phyloP scores from a whole-genome alignment of 2,329 filamentous ascomycete species.

The Ceratocystis huliohia region DNA sequence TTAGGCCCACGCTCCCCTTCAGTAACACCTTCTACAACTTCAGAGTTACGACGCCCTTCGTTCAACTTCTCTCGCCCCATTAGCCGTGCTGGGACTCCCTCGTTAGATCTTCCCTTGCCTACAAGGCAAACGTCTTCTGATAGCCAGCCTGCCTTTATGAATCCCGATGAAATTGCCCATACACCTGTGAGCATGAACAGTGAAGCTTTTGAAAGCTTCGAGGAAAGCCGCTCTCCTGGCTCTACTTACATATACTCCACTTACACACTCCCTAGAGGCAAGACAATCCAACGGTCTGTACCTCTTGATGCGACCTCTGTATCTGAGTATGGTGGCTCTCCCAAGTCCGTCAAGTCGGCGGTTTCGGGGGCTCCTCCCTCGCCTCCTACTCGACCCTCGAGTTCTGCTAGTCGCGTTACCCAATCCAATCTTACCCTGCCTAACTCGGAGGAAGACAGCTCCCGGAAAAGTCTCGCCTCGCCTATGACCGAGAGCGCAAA shows the following conservation, averaged over 20 bases:
- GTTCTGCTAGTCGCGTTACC: constrained; percentile 35
- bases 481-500: constrained; percentile 30
- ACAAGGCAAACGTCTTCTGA: constrained; percentile 52
- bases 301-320: constrained; percentile 44
- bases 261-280: constrained; percentile 70
- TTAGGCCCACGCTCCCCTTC: constrained; percentile 47
- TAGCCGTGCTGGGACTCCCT: constrained; percentile 56
- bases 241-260: constrained; percentile 79
- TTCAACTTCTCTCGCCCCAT: constrained; percentile 92
- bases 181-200: constrained; percentile 62
- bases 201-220: constrained; percentile 48
- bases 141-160: constrained; percentile 46
- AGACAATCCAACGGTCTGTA: constrained; percentile 58
- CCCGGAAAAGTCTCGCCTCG: constrained; percentile 34
- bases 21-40: constrained; percentile 66
- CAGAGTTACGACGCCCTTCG: constrained; percentile 62
- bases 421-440: constrained; percentile 35
- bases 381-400: constrained; percentile 47
- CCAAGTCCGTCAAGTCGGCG: constrained; percentile 17
- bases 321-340: constrained; percentile 31
- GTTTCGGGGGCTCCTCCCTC: constrained; percentile 42
- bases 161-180: constrained; percentile 51
- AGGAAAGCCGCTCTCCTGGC: constrained; percentile 27
- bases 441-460: constrained; percentile 39
- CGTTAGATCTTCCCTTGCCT: constrained; percentile 35